Evolutionary conservation across 176 grass and related monocot species (phyloP), one percentile per base, ranked within the genome.

Genomic region (Carex pumila): DNA sequence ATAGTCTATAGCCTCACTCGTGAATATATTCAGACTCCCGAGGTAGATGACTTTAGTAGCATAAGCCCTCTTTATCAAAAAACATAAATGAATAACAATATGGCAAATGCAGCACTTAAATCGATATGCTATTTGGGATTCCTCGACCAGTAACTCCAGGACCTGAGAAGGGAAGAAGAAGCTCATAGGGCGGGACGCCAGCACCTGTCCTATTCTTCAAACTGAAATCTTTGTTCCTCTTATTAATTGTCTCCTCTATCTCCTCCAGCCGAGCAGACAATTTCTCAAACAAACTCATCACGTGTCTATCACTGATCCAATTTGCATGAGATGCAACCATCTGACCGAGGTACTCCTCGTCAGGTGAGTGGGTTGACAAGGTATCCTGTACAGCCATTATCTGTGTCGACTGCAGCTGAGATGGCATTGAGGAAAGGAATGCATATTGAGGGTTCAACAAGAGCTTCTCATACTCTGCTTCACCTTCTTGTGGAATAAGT

Each of bases 121-220:
- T 98, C 70, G 91, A 95, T 70, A 98, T 94, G 85, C 95, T 98
- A 67, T 91, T 91, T 0, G 95, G 95, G 62, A 98, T 87, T 29
- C 95, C 95, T 57, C 89, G 92, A 25, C 95, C 95, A 7, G 92
- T 98, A 62, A 91, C 95, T 6, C 92, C 95, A 2, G 95, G 91
- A 45, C 79, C 62, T 22, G 95, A 98, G 82, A 79, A 94, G 0
- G 95, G 95, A 87, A 90, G 92, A 78, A 98, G 85, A 73, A 98
- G 92, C 92, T 95, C 89, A 68, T 98, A 98, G 34, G 92, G 95
- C 9, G 94, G 88, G 69, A 93, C 74, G 9, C 95, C 92, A 4
- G 91, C 95, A n/a, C 95, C 92, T 18, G 86, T 90, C 31, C 95
- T 67, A 83, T 98, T 94, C 83, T 39, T 93, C 22, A 89, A 69